Evolutionary conservation across 2,329 filamentous ascomycete species (phyloP), one percentile per base, ranked within the genome.

Genomic region (Pseudogymnoascus sp.): DNA sequence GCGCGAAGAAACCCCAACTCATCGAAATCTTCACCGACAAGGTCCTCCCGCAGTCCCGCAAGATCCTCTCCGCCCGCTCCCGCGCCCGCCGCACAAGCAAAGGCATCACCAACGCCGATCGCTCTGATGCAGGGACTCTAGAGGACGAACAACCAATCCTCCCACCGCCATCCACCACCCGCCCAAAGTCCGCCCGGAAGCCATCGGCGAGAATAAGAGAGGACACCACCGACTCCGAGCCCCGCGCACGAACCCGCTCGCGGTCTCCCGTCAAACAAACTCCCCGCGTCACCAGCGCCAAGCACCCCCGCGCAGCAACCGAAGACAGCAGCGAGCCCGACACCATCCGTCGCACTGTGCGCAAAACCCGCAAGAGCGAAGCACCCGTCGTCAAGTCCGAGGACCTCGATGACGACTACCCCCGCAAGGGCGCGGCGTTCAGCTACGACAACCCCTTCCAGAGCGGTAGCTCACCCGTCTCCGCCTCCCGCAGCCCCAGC

Each of bases 401-500:
- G 64, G 80, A 82, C 60, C 75, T 78, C 6, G 77, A 84, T 61
- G 78, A 81, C 7, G 66, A 66, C 12, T 31, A 63, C 38, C 66
- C 67, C 26, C 65, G 69, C 6, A 67, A 68, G 43, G 61, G 63
- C 16, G 89, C 82, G 70, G 88, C 89, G 33, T 98, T 98, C 75
- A 91, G 89, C 1, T 84, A 88, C 68, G 91, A 97, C 62, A 98
- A 98, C 71, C 93, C 93, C 0, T 98, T 98, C 73, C 93, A 98
- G 74, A 90, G 89, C 72, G 89, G 91, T 41, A 89, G 88, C 74
- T 89, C 90, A 8, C 87, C 90, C 1, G 75, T 82, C 5, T 73
- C 78, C n/a, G 74, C 75, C 1, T 75, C 80, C 28, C 79, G 78
- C 72, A 78, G 79, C 28, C 77, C 82, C 22, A 77, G 73, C 67